Conservation (phyloP, 2,329 filamentous ascomycete species). For the Magnaporthiopsis rhizophila region DNA sequence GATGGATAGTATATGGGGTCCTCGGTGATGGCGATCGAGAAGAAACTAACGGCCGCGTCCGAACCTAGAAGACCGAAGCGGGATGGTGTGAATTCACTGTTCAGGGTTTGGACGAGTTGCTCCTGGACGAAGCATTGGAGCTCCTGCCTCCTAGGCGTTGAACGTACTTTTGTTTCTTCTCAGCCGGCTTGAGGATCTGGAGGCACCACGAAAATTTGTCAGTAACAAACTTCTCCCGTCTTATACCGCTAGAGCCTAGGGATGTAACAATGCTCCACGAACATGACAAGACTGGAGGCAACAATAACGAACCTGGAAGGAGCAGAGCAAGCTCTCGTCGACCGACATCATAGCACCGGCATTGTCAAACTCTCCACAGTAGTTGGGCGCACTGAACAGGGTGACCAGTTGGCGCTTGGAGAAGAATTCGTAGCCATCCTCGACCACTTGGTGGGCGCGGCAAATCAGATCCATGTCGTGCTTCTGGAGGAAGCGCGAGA, state of each 20-base stretch:
- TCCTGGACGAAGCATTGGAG: constrained; percentile 59
- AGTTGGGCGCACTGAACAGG: constrained; percentile 96
- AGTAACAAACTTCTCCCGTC: background rate
- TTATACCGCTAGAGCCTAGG: background rate
- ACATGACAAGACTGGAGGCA: background rate
- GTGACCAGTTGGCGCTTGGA: constrained; percentile 96
- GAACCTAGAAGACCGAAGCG: constrained; percentile 79
- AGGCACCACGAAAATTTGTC: background rate
- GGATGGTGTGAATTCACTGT: constrained; percentile 62
- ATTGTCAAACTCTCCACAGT: constrained; percentile 99
- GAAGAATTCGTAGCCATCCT: constrained; percentile 99
- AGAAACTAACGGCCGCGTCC: constrained; percentile 69
- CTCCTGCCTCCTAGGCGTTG: constrained; percentile 63
- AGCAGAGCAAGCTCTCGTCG: constrained; percentile 95
- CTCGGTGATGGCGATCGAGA: background rate
- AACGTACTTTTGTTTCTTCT: constrained; percentile 99
- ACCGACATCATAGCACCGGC: constrained; percentile 99
- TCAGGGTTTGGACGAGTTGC: constrained; percentile 54
- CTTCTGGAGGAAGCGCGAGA: constrained; percentile 95
- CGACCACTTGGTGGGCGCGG: constrained; percentile 95
- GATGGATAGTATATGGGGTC: constrained; percentile 12
- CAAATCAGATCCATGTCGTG: constrained; percentile 99
- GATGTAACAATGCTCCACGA: background rate
- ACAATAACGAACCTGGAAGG: constrained; percentile 73
- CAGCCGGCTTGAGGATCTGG: constrained; percentile 96